phyloP scores from a whole-genome alignment of 2,329 filamentous ascomycete genomes.

The Epichloe gansuensis region DNA sequence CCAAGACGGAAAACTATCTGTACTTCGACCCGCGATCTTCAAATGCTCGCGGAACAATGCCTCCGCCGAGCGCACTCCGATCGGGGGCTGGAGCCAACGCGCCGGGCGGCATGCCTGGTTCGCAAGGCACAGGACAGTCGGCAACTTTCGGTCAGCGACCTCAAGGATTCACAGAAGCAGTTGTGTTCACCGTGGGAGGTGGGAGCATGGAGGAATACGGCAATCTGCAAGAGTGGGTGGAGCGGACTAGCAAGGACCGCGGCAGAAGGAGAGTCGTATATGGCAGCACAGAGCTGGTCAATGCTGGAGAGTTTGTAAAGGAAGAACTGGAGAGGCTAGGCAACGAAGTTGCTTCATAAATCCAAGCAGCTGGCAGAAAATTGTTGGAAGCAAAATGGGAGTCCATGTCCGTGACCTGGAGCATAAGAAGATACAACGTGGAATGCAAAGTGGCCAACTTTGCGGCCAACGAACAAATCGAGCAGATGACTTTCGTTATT shows the following conservation, averaged over 20 bases:
- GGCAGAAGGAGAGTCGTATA: conserved; percentile 77
- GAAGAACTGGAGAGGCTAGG: conserved; percentile 52
- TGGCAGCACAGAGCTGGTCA: conserved; percentile 76
- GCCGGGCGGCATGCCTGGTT: conserved; percentile 38
- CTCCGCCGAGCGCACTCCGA: conserved; percentile 55
- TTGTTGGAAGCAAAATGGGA: neutral
- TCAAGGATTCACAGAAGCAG: conserved; percentile 78
- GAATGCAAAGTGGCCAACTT: neutral
- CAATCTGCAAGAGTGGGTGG: conserved; percentile 92
- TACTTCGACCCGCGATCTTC: conserved; percentile 94
- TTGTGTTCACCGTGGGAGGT: conserved; percentile 90
- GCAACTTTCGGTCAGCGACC: conserved; percentile 84
- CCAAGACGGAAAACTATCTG: conserved; percentile 90
- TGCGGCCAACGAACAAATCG: neutral
- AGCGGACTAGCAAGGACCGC: conserved; percentile 54
- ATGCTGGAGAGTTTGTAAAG: conserved; percentile 52
- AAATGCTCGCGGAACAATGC: conserved; percentile 84
- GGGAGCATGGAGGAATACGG: conserved; percentile 99
- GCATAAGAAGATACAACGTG: neutral
- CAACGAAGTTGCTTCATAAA: conserved; percentile 34
- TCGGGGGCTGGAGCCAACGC: conserved; percentile 27
- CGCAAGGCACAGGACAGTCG: conserved; percentile 46
- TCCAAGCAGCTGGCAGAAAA: neutral
- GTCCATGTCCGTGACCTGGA: too few relatives aligned
- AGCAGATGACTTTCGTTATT: neutral